These are phyloP conservation scores for Sporothrix globosa DNA, from an alignment of 2,329 filamentous ascomycete genomes.

Conservation along the genomic window DNA sequence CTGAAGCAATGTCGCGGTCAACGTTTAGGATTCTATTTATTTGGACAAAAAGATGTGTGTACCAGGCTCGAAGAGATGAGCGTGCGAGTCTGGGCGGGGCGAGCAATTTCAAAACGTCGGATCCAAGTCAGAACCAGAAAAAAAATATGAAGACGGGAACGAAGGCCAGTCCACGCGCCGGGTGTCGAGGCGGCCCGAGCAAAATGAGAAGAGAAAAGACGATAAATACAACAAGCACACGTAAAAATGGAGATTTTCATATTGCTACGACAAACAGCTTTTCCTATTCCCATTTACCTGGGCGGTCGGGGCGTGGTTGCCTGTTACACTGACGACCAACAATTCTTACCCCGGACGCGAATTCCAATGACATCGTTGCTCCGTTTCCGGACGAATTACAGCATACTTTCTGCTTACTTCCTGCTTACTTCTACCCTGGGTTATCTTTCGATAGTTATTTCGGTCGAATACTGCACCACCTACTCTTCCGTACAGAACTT, in stretches of 20 bases:
- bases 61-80: not conserved
- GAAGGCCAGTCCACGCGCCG: not conserved
- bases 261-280: not conserved
- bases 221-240: not conserved
- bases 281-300: not conserved
- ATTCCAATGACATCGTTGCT: too few species aligned
- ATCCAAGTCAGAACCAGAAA: conserved; percentile 20
- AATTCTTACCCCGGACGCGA: not conserved
- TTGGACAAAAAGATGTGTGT: not conserved
- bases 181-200: not conserved
- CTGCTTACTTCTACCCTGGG: too few species aligned
- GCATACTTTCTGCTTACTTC: too few species aligned
- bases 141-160: not conserved
- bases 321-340: not conserved
- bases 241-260: too few species aligned
- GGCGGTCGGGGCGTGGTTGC: not conserved
- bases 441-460: too few species aligned
- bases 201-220: not conserved
- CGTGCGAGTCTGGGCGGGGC: conserved; percentile 15
- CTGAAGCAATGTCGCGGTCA: conserved; percentile 21
- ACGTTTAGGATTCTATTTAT: conserved; percentile 5
- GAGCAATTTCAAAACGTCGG: conserved; percentile 20
- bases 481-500: not conserved
- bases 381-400: not conserved
- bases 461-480: too few species aligned